phyloP scores from a whole-genome alignment of 75 land plant species.

The Cryptomeria japonica region DNA sequence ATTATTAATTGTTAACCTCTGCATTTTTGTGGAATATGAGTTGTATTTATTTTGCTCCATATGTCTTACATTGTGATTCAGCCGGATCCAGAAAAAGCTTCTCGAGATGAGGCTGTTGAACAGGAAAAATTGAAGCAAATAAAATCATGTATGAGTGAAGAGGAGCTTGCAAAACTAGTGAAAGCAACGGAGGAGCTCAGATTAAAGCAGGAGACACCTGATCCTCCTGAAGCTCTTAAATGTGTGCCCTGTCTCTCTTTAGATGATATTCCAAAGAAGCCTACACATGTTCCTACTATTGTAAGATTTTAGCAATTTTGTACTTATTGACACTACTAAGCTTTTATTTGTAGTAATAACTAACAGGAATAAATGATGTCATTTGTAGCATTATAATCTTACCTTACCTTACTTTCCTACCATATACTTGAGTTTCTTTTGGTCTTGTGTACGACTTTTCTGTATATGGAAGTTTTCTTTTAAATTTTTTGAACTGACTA shows the following conservation, averaged over 20 bases:
- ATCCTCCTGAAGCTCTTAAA: conserved; percentile 94
- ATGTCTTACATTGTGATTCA: conserved; percentile 20
- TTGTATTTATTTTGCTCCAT: neutral
- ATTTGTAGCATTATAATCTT: neutral
- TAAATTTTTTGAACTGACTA: neutral
- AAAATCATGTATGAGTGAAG: conserved; percentile 84
- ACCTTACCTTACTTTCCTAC: neutral
- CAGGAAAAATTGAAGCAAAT: conserved; percentile 69
- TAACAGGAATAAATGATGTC: neutral
- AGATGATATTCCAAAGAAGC: conserved; percentile 86
- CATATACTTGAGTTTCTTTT: neutral
- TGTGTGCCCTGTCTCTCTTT: conserved; percentile 88
- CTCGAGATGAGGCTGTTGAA: conserved; percentile 77
- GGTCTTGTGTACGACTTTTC: neutral
- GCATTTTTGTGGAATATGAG: neutral
- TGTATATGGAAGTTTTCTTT: neutral
- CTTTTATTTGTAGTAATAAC: neutral
- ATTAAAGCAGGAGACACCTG: conserved; percentile 96
- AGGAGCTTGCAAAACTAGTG: conserved; percentile 91
- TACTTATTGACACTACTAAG: neutral
- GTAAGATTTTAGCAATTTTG: conserved; percentile 27
- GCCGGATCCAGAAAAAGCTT: conserved; percentile 97
- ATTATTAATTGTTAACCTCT: conserved; percentile 3
- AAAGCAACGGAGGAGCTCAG: conserved; percentile 91
- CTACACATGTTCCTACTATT: conserved; percentile 74